Base-by-base conservation (phyloP, 2,329 filamentous ascomycete species). In the Ophiostoma piceae region DNA sequence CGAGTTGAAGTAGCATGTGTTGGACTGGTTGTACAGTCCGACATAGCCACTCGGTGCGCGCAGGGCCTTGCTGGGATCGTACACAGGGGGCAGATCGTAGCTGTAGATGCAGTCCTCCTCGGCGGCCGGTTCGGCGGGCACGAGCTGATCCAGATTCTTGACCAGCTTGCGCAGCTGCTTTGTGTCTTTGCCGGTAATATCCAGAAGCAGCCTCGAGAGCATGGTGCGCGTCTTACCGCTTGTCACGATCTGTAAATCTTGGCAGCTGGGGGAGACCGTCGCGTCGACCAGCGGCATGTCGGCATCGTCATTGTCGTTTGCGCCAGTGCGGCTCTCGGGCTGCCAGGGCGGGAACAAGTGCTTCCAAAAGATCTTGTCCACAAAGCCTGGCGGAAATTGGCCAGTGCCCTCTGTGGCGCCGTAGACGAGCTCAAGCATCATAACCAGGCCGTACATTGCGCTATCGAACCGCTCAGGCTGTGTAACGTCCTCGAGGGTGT, bases 1-100 rank as follows among this genome's bases (percentile, higher is more conserved):
- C 0, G 95, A 98, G 77, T 99, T 99, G 77, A 98, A 85, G 77
- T 99, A 99, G 79, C 95, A 99, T 0, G 96, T 98, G 77, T 97
- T 97, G 11, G 92, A 95, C 19, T 97, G 84, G 75, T 99, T 99
- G 70, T 86, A 86, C n/a, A 99, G 80, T 1, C 95, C 95, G n/a
- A 91, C 88, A 77, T 96, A 96, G 26, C 92, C 93, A 72, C 91
- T 91, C 1, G 86, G 80, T 1, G 92, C 88, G 72, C 92, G 88
- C n/a, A 96, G 85, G 19, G 87, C 85, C 75, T 86, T 88, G 54
- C 79, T 79, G 43, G 89, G 84, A 67, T 94, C 91, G 72, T 91
- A 90, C 66, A 82, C 79, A 75, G 83, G 85, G 4, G 80, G 80
- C 3, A 90, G 80, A 0, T 91, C 86, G 72, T 89, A 89, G 16